Base-by-base conservation (phyloP, 108 stramenopile genomes). In the Skeletonema grethae region DNA sequence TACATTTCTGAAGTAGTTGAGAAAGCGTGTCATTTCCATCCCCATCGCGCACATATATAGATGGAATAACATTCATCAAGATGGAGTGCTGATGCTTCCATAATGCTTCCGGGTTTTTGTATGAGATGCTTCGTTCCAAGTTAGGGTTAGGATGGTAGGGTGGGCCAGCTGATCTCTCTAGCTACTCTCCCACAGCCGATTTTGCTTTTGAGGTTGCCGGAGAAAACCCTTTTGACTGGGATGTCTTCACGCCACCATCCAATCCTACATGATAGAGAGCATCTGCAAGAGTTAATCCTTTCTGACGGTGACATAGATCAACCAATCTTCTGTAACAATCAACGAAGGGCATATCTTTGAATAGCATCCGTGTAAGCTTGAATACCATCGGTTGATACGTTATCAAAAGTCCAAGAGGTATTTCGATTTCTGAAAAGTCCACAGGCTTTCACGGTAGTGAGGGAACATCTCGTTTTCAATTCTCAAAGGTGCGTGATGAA, bases 291-390 rank as follows among this genome's bases (percentile, higher is more conserved):
- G 50, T 53, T 16, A 53, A 7, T n/a, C 22, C 50, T 22, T 53
- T 53, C 20, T 22, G 50, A 53, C 20, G 22, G 0, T 72, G 63
- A 0, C 20, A 34, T 1, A 72, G 22, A 0, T 10, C 22, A 5
- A 80, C 41, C 61, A 82, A 72, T 28, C 74, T 75, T 8, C n/a
- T 71, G 55, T 63, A 93, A 68, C 56, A 93, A 65, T 32, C 92
- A 90, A 43, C 76, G 79, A 57, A 94, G 67, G 13, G 92, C 92
- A 70, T 91, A 95, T 59, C 86, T 73, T 59, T 82, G 88, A 53
- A 96, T 79, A 48, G 85, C 85, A 20, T 88, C 69, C 3, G 87
- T 90, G 61, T 95, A 96, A 0, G 91, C 88, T 72, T 63, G 61
- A 31, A 96, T 87, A 1, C 92, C 25, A 28, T 28, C 25, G 25